Conservation (phyloP, 768 basidiomycete genomes). For the Chalciporus piperatus region DNA sequence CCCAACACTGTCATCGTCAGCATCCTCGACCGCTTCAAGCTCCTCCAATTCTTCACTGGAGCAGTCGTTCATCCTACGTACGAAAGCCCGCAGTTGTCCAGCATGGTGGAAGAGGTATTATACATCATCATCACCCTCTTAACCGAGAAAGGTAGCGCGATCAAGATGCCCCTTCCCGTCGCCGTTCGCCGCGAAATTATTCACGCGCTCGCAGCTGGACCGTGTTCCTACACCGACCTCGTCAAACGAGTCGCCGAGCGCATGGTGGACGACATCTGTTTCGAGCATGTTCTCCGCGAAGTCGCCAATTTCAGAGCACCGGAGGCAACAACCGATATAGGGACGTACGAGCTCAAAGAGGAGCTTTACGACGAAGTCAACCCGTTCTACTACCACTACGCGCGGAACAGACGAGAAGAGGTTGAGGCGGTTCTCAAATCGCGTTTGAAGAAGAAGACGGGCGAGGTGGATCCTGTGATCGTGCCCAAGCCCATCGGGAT, state of each 20-base stretch:
- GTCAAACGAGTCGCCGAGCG: conserved; percentile 89
- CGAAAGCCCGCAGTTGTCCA: conserved; percentile 66
- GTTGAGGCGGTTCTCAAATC: conserved; percentile 74
- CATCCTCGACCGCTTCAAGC: conserved; percentile 87
- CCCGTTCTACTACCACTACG: conserved; percentile 95
- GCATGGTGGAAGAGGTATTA: conserved; percentile 91
- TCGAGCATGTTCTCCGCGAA: conserved; percentile 73
- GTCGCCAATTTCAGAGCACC: conserved; percentile 84
- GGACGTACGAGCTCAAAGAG: conserved; percentile 86
- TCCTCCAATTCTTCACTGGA: conserved; percentile 77
- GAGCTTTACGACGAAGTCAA: conserved; percentile 85
- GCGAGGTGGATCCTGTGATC: conserved; percentile 64
- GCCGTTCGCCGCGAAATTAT: conserved; percentile 83
- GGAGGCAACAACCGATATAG: conserved; percentile 72
- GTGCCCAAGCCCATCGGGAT: conserved; percentile 71
- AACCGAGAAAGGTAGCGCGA: conserved; percentile 76
- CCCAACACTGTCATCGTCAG: conserved; percentile 79
- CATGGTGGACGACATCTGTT: conserved; percentile 77
- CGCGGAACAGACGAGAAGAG: conserved; percentile 89
- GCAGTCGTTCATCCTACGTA: conserved; percentile 52
- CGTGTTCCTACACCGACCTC: conserved; percentile 87
- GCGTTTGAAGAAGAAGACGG: conserved; percentile 63
- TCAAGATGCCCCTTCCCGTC: conserved; percentile 57
- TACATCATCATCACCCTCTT: conserved; percentile 85
- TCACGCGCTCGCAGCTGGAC: conserved; percentile 85